phyloP scores from a whole-genome alignment of 2,329 filamentous ascomycete species.

The Metarhizium brunneum region DNA sequence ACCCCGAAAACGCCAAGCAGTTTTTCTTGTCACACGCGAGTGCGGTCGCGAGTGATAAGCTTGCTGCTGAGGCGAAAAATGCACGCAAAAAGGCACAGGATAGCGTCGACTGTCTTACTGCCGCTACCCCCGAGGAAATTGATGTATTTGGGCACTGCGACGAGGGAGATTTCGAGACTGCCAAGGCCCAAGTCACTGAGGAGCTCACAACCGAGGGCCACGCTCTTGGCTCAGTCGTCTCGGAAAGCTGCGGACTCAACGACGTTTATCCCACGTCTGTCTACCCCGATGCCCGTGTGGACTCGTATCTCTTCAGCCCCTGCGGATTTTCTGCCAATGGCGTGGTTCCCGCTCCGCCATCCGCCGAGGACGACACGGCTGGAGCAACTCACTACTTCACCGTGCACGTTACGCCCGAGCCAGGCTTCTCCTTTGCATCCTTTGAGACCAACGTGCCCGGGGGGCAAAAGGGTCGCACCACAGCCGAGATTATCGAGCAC shows the following conservation, averaged over 20 bases:
- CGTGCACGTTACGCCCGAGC: slow-evolving; percentile 95
- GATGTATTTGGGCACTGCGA: slow-evolving; percentile 73
- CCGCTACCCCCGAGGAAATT: slow-evolving; percentile 48
- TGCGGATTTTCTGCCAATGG: slow-evolving; percentile 98
- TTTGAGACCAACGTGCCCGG: slow-evolving; percentile 98
- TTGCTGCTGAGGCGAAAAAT: slow-evolving; percentile 57
- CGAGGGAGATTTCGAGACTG: slow-evolving; percentile 44
- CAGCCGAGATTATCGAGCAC: slow-evolving; percentile 83
- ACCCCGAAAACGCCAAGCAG: slow-evolving; percentile 59
- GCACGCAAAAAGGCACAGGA: slow-evolving; percentile 51
- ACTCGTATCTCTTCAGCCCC: slow-evolving; percentile 92
- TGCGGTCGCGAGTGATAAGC: slow-evolving; percentile 77
- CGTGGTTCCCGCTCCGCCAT: slow-evolving; percentile 70
- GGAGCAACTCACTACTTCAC: slow-evolving; percentile 84
- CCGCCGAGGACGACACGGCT: slow-evolving; percentile 14
- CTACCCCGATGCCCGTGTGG: slow-evolving; percentile 88
- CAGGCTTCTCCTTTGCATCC: slow-evolving; percentile 92
- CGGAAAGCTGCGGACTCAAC: slow-evolving; percentile 79
- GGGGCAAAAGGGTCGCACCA: slow-evolving; percentile 77
- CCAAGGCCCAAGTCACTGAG: slow-evolving; percentile 47
- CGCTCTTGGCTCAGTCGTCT: slow-evolving; percentile 83
- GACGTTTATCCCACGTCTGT: slow-evolving; percentile 78
- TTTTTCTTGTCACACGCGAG: slow-evolving; percentile 67
- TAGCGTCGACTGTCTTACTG: slow-evolving; percentile 46
- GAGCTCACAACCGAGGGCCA: slow-evolving; percentile 89